phyloP scores from a whole-genome alignment of 2,329 filamentous ascomycete species.

The Aspergillus costaricaensis region DNA sequence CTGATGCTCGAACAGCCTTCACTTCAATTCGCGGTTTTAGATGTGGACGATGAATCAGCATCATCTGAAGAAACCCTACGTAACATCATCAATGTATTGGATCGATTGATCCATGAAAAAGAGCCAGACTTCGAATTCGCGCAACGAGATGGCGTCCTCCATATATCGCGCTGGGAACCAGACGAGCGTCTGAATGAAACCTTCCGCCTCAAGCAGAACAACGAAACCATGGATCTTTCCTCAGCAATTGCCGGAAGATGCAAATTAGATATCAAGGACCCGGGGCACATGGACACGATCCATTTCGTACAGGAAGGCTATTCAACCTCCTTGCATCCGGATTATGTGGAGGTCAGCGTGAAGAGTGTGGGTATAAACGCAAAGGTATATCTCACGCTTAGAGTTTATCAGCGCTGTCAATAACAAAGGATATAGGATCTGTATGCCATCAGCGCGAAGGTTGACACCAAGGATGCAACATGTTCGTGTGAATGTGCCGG shows the following conservation, averaged over 20 bases:
- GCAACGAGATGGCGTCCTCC: background rate
- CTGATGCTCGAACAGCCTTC: background rate
- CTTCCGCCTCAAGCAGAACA: background rate
- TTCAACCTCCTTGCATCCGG: background rate
- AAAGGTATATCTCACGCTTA: background rate
- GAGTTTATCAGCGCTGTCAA: too few relatives aligned
- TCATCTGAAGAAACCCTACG: background rate
- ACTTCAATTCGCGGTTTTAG: background rate
- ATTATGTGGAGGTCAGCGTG: background rate
- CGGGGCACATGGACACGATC: background rate
- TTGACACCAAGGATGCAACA: background rate
- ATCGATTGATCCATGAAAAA: background rate
- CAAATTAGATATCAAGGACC: background rate
- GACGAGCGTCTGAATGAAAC: background rate
- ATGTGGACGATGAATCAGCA: background rate
- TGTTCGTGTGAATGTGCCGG: slow-evolving; percentile 9
- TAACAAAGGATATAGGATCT: background rate
- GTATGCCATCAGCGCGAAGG: background rate
- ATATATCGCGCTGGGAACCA: slow-evolving; percentile 1
- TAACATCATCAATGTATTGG: background rate
- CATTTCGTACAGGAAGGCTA: background rate
- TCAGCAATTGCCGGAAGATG: background rate
- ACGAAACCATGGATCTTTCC: background rate
- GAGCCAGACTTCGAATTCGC: background rate
- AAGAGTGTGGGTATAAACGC: slow-evolving; percentile 1